A percentile compares a stretch with the other conserved stretches of the same genome.
Evolutionary conservation across 805 yeast genomes (phyloP).

Genomic region (Sugiyamaella chiloensis): DNA sequence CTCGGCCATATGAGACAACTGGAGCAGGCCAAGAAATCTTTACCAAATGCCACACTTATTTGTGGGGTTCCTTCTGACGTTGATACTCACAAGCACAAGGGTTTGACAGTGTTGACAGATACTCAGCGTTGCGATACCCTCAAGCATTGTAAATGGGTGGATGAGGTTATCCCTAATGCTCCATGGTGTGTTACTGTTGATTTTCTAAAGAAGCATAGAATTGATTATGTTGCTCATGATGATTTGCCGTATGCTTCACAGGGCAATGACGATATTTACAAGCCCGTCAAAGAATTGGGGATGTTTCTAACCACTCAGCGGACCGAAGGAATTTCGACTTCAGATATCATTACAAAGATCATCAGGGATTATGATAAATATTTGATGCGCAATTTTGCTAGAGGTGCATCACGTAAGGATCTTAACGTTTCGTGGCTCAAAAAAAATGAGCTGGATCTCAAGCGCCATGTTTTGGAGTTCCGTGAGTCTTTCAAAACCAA

Average conservation of each 20-base stretch:
- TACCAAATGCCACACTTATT: conserved; percentile 78
- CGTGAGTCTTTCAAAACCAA: conserved; percentile 79
- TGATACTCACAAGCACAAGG: conserved; percentile 89
- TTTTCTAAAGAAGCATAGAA: conserved; percentile 71
- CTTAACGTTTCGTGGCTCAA: conserved; percentile 96
- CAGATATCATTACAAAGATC: conserved; percentile 92
- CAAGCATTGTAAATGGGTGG: conserved; percentile 95
- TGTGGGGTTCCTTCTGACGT: conserved; percentile 90
- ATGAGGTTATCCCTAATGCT: conserved; percentile 89
- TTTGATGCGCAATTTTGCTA: conserved; percentile 92
- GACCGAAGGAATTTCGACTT: conserved; percentile 93
- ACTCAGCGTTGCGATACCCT: conserved; percentile 87
- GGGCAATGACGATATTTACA: conserved; percentile 89
- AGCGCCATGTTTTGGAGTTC: conserved; percentile 84
- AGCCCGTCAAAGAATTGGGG: conserved; percentile 86
- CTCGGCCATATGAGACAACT: conserved; percentile 97
- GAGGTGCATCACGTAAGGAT: conserved; percentile 96
- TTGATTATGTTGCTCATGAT: conserved; percentile 97
- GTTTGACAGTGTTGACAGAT: conserved; percentile 87
- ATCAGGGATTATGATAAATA: conserved; percentile 96
- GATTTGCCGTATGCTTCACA: conserved; percentile 90
- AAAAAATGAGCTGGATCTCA: conserved; percentile 92
- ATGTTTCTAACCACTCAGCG: conserved; percentile 92
- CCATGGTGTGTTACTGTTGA: conserved; percentile 94
- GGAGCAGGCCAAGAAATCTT: conserved; percentile 92